Conservation (phyloP, 2,329 filamentous ascomycete genomes). For the Colletotrichum gloeosporioides region DNA sequence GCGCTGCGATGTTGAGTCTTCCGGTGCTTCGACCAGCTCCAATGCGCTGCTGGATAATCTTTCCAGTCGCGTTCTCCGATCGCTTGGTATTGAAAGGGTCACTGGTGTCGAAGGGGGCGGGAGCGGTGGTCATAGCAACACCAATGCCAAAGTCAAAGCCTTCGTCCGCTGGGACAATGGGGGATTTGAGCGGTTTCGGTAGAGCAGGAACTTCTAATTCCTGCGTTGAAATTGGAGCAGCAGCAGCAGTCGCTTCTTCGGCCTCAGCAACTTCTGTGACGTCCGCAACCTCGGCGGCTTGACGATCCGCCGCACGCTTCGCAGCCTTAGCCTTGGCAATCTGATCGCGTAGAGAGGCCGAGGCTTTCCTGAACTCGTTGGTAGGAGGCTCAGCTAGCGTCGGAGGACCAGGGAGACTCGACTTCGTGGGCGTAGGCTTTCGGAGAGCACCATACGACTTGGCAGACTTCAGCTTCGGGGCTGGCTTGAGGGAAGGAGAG, state of each 20-base stretch:
- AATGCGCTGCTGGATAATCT: conserved; percentile 76
- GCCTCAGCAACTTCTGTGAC: not conserved
- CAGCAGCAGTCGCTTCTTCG: not conserved
- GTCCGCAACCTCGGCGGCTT: conserved; percentile 27
- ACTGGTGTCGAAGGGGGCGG: not conserved
- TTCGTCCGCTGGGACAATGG: conserved; percentile 51
- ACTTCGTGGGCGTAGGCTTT: conserved; percentile 3
- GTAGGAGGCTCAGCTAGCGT: conserved; percentile 21
- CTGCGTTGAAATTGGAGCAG: not conserved
- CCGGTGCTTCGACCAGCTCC: conserved; percentile 77
- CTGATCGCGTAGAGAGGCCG: conserved; percentile 81
- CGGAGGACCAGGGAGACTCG: not conserved
- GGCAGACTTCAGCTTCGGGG: conserved; percentile 2
- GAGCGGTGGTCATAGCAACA: not conserved
- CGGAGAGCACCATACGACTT: conserved; percentile 15
- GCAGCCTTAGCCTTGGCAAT: conserved; percentile 93
- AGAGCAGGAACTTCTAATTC: not conserved
- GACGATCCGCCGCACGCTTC: conserved; percentile 59
- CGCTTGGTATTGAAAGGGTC: conserved; percentile 76
- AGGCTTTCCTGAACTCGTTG: conserved; percentile 64
- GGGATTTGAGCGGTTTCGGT: conserved; percentile 18
- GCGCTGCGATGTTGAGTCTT: conserved; percentile 84
- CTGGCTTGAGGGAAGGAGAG: conserved; percentile 3
- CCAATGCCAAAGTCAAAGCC: conserved; percentile 51
- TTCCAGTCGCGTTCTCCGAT: conserved; percentile 64